Evolutionary conservation across 257 asterid genomes (phyloP), one percentile per base, ranked within the genome.

Genomic region (Salvia miltiorrhiza): DNA sequence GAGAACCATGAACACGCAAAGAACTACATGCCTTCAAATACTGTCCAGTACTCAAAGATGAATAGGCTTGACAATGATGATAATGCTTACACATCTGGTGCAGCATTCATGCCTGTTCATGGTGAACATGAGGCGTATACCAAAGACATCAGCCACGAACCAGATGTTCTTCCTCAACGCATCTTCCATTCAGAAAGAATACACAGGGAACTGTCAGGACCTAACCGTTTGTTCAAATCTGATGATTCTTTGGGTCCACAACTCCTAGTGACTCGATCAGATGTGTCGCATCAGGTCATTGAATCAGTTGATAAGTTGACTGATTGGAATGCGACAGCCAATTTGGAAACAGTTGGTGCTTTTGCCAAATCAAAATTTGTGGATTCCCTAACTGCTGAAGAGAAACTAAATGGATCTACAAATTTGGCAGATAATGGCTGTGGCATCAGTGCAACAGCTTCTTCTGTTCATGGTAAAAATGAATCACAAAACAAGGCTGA

Each of bases 161-260:
- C 80, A 52, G 82, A 77, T 54, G 54, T 76, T 73, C 80, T 74
- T 78, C 85, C 98, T 72, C 97, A 80, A 54, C 83, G 85, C 53
- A 32, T 71, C 41, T 92, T 88, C 66, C 89, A 72, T 48, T 92
- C 98, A 23, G 98, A 90, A 78, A 71, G 95, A 65, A 69, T 86
- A 43, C 97, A 78, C 35, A 79, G 97, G 53, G 96, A 90, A 53
- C 96, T 82, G 65, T 69, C 85, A 62, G 96, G 86, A 63, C 76
- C 81, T 39, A 84, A 69, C 80, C 92, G 95, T 63, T 78, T 78
- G 75, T 88, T 87, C 76, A 92, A 85, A 76, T 92, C 98, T 57
- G 87, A 88, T 60, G 96, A 92, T 81, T 85, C 88, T 71, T 69
- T 67, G 39, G 83, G 78, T 67, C 82, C 90, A 54, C 92, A 86